phyloP scores from a whole-genome alignment of 169 alveolate species.

The Cryptosporidium ubiquitum region DNA sequence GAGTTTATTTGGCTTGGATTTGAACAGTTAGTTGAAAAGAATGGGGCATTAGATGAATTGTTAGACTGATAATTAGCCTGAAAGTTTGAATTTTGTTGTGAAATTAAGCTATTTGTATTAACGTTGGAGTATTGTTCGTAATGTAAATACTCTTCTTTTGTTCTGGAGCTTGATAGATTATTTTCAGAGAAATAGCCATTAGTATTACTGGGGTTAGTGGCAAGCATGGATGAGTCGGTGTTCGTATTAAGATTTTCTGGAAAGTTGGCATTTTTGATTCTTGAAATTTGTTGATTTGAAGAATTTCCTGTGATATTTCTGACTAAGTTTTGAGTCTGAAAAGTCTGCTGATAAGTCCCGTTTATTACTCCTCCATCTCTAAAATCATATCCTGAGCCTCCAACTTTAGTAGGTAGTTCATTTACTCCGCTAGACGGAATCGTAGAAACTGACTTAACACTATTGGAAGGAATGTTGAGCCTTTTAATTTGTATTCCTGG shows the following conservation, averaged over 20 bases:
- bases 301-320: conserved; percentile 5
- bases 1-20: conserved; percentile 27
- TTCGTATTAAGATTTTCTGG: conserved; percentile 9
- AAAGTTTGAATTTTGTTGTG: background rate
- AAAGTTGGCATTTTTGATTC: background rate
- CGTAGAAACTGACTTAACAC: conserved; percentile 8
- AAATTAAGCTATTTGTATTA: background rate
- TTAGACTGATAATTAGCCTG: conserved; percentile 11
- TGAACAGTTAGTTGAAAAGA: background rate
- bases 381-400: background rate
- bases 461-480: conserved; percentile 35
- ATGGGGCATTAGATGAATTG: background rate
- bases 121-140: conserved; percentile 6
- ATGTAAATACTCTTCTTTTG: background rate
- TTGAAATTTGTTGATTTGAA: conserved; percentile 1
- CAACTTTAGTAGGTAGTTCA: background rate
- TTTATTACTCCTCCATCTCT: background rate
- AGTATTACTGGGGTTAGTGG: background rate
- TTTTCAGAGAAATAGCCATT: background rate
- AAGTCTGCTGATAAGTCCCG: background rate
- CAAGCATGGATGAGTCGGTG: background rate
- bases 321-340: conserved; percentile 4
- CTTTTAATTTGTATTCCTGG: conserved; percentile 3
- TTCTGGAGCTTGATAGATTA: background rate
- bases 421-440: conserved; percentile 14